These are phyloP conservation scores for Fomitopsis schrenkii DNA, from an alignment of 1,284 basidiomycete genomes.

Conservation along the genomic window DNA sequence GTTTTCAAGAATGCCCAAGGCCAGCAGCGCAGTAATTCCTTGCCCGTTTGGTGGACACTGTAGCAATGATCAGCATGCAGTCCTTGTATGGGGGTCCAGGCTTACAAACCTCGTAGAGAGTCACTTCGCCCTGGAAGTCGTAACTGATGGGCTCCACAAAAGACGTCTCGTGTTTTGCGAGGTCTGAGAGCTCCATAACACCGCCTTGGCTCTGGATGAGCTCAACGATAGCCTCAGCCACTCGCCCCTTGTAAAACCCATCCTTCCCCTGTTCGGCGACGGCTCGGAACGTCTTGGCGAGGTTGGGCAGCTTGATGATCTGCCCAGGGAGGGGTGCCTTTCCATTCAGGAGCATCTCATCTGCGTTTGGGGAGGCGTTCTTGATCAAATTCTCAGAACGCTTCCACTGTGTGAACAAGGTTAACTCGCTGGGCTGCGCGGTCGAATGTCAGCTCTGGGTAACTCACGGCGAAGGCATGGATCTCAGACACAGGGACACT, in stretches of 20 bases:
- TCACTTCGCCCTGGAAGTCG: slow-evolving; percentile 79
- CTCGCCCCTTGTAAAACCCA: slow-evolving; percentile 88
- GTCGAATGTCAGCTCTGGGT: not conserved
- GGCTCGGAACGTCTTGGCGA: slow-evolving; percentile 81
- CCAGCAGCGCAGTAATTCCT: slow-evolving; percentile 88
- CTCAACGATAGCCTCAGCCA: slow-evolving; percentile 89
- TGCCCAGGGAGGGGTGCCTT: slow-evolving; percentile 78
- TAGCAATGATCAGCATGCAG: not conserved
- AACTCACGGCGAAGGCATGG: slow-evolving; percentile 53
- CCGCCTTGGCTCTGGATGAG: slow-evolving; percentile 82
- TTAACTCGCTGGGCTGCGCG: too few species aligned
- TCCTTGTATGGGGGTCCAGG: not conserved
- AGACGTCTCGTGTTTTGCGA: slow-evolving; percentile 74
- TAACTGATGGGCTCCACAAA: slow-evolving; percentile 90
- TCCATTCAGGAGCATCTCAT: slow-evolving; percentile 83
- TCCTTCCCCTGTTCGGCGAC: slow-evolving; percentile 80
- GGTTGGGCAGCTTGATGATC: slow-evolving; percentile 72
- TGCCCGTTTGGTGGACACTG: slow-evolving; percentile 95
- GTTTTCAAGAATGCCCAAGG: slow-evolving; percentile 88
- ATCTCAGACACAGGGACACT: slow-evolving; percentile 82
- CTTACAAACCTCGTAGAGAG: slow-evolving; percentile 73
- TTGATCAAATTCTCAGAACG: slow-evolving; percentile 72
- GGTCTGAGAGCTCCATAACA: slow-evolving; percentile 86
- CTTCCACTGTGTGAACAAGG: slow-evolving; percentile 55
- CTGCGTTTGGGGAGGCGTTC: slow-evolving; percentile 76